Evolutionary conservation across 768 basidiomycete species (phyloP).

Genomic region (Phaeolepiota aurea): DNA sequence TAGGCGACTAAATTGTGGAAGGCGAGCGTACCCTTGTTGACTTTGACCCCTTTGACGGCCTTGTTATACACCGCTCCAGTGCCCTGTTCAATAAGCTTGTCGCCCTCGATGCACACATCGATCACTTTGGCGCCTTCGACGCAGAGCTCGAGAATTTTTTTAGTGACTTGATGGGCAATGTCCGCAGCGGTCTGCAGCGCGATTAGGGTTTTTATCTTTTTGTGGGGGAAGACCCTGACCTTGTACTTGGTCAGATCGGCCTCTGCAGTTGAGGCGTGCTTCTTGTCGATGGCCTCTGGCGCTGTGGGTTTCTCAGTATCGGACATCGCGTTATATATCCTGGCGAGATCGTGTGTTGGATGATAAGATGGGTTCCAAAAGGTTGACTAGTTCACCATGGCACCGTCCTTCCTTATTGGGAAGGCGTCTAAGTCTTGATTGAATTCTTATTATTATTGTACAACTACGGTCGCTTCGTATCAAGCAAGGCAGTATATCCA

Average conservation of each 20-base stretch:
- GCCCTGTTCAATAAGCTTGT: slow-evolving; percentile 85
- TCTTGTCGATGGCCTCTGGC: slow-evolving; percentile 33
- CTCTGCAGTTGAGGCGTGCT: slow-evolving; percentile 50
- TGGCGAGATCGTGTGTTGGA: slow-evolving; percentile 5
- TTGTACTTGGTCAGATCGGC: slow-evolving; percentile 85
- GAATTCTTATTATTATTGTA: too few relatives aligned
- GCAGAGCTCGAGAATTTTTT: slow-evolving; percentile 70
- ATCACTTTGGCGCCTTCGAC: slow-evolving; percentile 81
- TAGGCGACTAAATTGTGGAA: not conserved
- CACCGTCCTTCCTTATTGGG: too few relatives aligned
- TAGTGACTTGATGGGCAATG: slow-evolving; percentile 77
- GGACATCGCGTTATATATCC: slow-evolving; percentile 36
- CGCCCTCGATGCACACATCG: slow-evolving; percentile 89
- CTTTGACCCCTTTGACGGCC: slow-evolving; percentile 78
- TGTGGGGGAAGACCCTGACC: slow-evolving; percentile 28
- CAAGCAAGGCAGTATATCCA: too few relatives aligned
- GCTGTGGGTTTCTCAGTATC: slow-evolving; percentile 44
- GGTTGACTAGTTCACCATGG: slow-evolving; percentile 5
- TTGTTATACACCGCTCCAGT: slow-evolving; percentile 88
- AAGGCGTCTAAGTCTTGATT: too few relatives aligned
- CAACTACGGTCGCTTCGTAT: too few relatives aligned
- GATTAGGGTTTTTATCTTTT: slow-evolving; percentile 17
- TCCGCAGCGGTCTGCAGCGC: slow-evolving; percentile 74
- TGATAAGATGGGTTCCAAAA: too few relatives aligned
- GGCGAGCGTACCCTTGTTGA: slow-evolving; percentile 64